A percentile compares a stretch with the other conserved stretches of the same genome.
Evolutionary conservation across 176 grass and related monocot species (phyloP).

Genomic region (Avena atlantica): DNA sequence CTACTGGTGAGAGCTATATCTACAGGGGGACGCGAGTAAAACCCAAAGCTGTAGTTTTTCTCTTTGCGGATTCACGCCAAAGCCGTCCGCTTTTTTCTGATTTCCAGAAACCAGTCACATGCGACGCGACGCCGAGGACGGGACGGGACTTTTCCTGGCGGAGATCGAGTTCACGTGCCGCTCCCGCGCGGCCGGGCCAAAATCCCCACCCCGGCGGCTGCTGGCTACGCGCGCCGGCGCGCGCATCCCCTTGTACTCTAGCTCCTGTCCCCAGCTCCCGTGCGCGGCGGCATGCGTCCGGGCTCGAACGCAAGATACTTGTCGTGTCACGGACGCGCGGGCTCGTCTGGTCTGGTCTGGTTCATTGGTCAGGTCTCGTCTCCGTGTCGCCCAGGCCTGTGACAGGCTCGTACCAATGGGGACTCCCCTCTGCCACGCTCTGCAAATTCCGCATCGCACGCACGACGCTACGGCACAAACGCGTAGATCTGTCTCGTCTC

Average conservation of each 20-base stretch:
- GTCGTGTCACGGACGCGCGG: slow-evolving; percentile 33
- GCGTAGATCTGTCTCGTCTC: not conserved
- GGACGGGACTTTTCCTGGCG: not conserved
- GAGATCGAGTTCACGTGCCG: slow-evolving; percentile 32
- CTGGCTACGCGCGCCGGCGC: not conserved
- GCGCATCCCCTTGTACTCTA: slow-evolving; percentile 9
- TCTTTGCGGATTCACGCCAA: not conserved
- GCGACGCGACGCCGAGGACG: not conserved
- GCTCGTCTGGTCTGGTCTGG: not conserved
- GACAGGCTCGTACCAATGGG: slow-evolving; percentile 39
- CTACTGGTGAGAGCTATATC: too few relatives aligned
- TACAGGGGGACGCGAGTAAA: too few relatives aligned
- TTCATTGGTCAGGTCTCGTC: not conserved
- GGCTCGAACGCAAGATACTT: not conserved
- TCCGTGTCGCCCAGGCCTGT: slow-evolving; percentile 41
- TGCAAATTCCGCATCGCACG: not conserved
- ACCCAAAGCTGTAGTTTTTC: not conserved
- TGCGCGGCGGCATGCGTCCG: not conserved
- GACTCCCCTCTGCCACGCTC: not conserved
- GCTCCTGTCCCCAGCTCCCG: not conserved
- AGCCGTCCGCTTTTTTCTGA: not conserved
- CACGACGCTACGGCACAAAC: slow-evolving; percentile 16
- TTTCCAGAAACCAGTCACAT: not conserved
- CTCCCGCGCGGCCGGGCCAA: not conserved
- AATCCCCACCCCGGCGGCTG: not conserved